Percentiles rank a stretch among this genome's conserved stretches.
Evolutionary conservation across 768 basidiomycete species (phyloP).

Genomic region (Mycena indigotica): DNA sequence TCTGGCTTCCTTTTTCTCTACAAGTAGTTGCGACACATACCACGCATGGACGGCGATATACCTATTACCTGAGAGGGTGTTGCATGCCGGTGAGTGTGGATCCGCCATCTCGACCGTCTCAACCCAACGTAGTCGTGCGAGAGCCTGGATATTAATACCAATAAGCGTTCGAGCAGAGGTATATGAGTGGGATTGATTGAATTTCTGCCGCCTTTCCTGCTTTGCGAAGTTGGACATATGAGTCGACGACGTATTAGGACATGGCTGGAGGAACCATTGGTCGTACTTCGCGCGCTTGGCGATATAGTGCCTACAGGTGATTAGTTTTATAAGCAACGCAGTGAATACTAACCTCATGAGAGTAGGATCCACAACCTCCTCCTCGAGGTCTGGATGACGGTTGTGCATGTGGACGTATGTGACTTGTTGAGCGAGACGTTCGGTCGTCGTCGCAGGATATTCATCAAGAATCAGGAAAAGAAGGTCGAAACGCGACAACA

Average conservation of each 20-base stretch:
- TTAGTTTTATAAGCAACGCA: constrained; percentile 7
- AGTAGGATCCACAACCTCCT: constrained; percentile 81
- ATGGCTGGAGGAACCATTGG: constrained; percentile 89
- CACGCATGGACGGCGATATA: too few species aligned
- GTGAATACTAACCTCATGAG: constrained; percentile 75
- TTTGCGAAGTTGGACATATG: constrained; percentile 94
- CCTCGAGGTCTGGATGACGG: constrained; percentile 80
- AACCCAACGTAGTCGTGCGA: constrained; percentile 87
- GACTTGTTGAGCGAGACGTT: constrained; percentile 94
- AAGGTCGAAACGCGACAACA: constrained; percentile 94
- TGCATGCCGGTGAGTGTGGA: too few species aligned
- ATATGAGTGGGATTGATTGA: constrained; percentile 89
- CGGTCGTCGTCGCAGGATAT: constrained; percentile 90
- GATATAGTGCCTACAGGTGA: constrained; percentile 79
- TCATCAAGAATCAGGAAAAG: constrained; percentile 97
- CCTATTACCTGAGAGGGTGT: too few species aligned
- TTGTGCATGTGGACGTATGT: constrained; percentile 98
- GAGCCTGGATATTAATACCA: constrained; percentile 90
- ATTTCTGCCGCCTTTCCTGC: constrained; percentile 88
- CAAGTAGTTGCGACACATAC: too few species aligned
- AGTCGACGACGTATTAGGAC: constrained; percentile 91
- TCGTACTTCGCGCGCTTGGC: constrained; percentile 84
- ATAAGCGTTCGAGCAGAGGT: constrained; percentile 96
- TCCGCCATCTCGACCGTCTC: constrained; percentile 80
- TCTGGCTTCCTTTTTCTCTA: too few species aligned